phyloP scores from a whole-genome alignment of 768 basidiomycete genomes.

The Calocybe indica region DNA sequence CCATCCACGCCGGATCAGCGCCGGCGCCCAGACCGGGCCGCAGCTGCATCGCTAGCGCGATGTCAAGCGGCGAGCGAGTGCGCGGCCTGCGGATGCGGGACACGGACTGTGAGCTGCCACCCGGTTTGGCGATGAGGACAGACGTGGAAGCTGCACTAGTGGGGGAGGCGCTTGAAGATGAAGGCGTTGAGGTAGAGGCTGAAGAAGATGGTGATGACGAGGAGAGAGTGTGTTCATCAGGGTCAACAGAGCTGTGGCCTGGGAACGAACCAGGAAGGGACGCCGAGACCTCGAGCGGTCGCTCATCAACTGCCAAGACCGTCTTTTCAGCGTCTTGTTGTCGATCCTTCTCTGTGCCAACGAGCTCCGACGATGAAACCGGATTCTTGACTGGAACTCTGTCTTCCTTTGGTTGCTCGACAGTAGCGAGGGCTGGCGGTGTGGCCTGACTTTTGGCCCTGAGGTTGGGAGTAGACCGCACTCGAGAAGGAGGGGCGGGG shows the following conservation, averaged over 20 bases:
- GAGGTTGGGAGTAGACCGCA: neutral
- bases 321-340: neutral
- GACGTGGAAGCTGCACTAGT: neutral
- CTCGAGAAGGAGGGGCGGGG: slow-evolving; percentile 4
- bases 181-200: slow-evolving; percentile 1
- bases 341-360: no score
- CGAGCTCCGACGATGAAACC: no score
- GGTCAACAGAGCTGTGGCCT: slow-evolving; percentile 1
- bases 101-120: no score
- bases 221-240: neutral
- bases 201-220: neutral
- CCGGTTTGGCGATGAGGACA: neutral
- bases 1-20: slow-evolving; percentile 75
- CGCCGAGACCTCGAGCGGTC: neutral
- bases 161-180: neutral
- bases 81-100: no score
- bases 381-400: no score
- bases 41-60: slow-evolving; percentile 75
- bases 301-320: neutral
- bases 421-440: neutral
- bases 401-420: no score
- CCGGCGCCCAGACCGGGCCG: slow-evolving; percentile 65
- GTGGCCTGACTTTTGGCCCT: slow-evolving; percentile 3
- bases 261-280: slow-evolving; percentile 14
- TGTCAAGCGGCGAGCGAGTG: slow-evolving; percentile 45